These are phyloP conservation scores for Solanum peruvianum DNA, from an alignment of 257 asterid genomes.

Conservation along the genomic window DNA sequence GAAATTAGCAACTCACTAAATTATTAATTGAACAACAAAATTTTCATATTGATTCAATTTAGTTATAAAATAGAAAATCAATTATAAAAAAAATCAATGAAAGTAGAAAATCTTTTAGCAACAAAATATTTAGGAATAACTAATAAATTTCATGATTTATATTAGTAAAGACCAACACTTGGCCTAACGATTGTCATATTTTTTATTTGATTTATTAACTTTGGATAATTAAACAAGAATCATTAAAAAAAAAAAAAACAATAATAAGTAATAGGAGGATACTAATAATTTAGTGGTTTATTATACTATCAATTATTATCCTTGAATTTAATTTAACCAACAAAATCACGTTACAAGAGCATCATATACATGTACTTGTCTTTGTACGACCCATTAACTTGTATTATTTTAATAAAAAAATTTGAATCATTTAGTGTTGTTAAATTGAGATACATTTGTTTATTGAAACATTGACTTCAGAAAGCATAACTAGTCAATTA, in stretches of 20 bases:
- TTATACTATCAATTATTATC: not conserved
- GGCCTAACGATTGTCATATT: no score
- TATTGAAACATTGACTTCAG: not conserved
- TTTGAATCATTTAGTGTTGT: not conserved
- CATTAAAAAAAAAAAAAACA: no score
- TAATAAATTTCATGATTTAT: no score
- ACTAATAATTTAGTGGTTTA: not conserved
- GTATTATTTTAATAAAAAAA: not conserved
- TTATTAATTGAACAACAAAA: no score
- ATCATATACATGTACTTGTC: not conserved
- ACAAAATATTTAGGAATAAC: not conserved
- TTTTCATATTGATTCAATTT: not conserved
- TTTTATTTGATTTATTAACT: no score
- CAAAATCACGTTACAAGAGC: not conserved
- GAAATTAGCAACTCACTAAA: not conserved
- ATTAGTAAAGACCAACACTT: not conserved
- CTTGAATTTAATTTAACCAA: not conserved
- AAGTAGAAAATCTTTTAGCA: no score
- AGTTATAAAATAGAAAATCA: rapidly evolving
- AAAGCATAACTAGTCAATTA: not conserved
- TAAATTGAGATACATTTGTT: not conserved
- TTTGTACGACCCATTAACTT: not conserved
- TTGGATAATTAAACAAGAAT: no score
- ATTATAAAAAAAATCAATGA: no score
- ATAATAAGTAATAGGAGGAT: no score